Base-by-base conservation (phyloP, 1,284 basidiomycete species). In the Volvariella volvacea region DNA sequence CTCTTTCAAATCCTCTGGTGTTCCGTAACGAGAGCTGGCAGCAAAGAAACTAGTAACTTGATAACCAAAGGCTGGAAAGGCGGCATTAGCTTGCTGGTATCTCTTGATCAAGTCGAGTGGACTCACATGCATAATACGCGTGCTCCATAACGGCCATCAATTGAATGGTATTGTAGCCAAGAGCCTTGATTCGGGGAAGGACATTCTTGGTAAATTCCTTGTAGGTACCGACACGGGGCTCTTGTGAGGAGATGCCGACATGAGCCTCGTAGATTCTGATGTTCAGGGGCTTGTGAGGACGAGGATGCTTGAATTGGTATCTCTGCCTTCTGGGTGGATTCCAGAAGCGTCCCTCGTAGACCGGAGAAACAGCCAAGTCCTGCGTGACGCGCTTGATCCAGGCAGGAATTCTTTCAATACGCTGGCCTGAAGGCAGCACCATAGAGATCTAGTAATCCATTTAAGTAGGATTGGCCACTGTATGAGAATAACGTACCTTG, bases 71-170 rank as follows among this genome's bases (percentile, higher is more conserved):
- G 93, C 92, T 87, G 52, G 6, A 45, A 12, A 19, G 45, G 47
- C 44, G 45, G 46, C 42, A 48, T 44, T 43, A 41, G 34, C 19
- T 4, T 7, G 34, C 15, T 20, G 33, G 17, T 16, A 22, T 32
- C 21, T 45, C 32, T 37, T 14, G 30, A 33, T 52, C 42, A 33
- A 17, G 19, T 38, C 8, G 39, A 16, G 32, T 28, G 3, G 3
- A 68, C 87, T 57, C 52, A 92, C 90, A 95, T 50, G 95, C 95
- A 67, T 99, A 99, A 66, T 99, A 99, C 2, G 94, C 90, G 57
- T 99, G 95, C 62, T 98, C 93, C 90, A 97, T 94, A 52, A 97
- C 74, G 4, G 90, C 93, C 93, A 96, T 96, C 56, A 98, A 78
- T 63, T 99, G 95, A 50, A 99, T 96, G 40, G 85, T 83, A 61